Evolutionary conservation across 164 flowering plant species (phyloP).

Genomic region (Buxus sempervirens): DNA sequence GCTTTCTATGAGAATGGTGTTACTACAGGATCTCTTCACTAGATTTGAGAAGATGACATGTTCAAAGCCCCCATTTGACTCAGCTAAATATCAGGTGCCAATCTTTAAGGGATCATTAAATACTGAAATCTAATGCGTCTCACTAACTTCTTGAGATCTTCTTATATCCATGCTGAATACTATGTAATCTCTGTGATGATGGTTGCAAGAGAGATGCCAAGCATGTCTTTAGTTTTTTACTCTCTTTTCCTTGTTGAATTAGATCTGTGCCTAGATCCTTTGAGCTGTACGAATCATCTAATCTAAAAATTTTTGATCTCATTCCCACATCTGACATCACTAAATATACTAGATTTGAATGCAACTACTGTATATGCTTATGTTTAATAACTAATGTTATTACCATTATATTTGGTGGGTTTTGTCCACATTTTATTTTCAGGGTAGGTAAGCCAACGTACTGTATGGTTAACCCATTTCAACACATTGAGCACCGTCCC

Average conservation of each 20-base stretch:
- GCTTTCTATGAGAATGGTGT: conserved; percentile 33
- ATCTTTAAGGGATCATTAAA: conserved; percentile 28
- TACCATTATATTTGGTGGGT: no score
- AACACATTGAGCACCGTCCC: conserved; percentile 40
- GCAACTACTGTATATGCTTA: conserved; percentile 22
- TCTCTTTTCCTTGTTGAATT: conserved; percentile 10
- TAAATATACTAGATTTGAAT: conserved; percentile 23
- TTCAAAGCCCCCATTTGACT: conserved; percentile 30
- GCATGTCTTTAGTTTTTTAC: conserved; percentile 11
- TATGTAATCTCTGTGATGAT: conserved; percentile 24
- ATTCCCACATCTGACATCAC: conserved; percentile 20
- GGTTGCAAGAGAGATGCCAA: conserved; percentile 13
- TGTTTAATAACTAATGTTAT: no score
- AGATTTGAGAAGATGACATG: conserved; percentile 42
- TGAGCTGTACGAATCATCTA: conserved; percentile 22
- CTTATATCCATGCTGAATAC: conserved; percentile 50
- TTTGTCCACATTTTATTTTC: neutral
- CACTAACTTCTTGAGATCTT: conserved; percentile 33
- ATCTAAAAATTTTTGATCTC: conserved; percentile 15
- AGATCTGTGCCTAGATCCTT: conserved; percentile 47
- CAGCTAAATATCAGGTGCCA: conserved; percentile 23
- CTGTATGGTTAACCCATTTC: conserved; percentile 12
- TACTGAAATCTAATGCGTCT: conserved; percentile 26
- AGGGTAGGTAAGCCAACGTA: conserved; percentile 9
- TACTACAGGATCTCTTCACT: conserved; percentile 19